Percentiles rank a stretch among this genome's conserved stretches.
These are phyloP conservation scores for Penicillium soppii DNA, from an alignment of 495 filamentous ascomycete genomes.

Conservation along the genomic window DNA sequence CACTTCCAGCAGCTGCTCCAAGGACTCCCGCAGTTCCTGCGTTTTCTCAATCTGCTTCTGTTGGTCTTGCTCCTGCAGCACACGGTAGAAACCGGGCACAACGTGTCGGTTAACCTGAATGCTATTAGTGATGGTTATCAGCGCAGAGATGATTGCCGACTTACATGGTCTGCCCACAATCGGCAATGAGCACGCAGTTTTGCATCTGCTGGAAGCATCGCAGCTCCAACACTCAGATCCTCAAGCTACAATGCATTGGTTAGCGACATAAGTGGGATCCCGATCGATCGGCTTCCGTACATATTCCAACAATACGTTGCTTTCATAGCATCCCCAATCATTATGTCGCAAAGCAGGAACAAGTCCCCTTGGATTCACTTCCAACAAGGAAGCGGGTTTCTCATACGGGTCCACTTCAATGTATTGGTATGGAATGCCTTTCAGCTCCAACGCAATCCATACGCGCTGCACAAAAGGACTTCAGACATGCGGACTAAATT, in stretches of 20 bases:
- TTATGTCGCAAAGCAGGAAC: conserved; percentile 83
- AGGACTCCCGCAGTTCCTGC: conserved; percentile 65
- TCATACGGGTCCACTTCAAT: conserved; percentile 87
- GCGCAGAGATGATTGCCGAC: conserved; percentile 16
- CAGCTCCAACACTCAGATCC: conserved; percentile 61
- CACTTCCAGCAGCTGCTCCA: conserved; percentile 70
- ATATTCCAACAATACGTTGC: conserved; percentile 87
- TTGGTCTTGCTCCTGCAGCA: conserved; percentile 70
- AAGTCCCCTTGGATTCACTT: conserved; percentile 84
- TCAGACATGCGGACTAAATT: conserved; percentile 4
- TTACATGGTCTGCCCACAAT: conserved; percentile 84
- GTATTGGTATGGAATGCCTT: conserved; percentile 83
- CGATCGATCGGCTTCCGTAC: conserved; percentile 37
- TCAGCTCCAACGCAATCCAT: conserved; percentile 92
- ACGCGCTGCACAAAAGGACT: conserved; percentile 88
- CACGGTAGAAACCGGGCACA: conserved; percentile 76
- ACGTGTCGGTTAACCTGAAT: conserved; percentile 77
- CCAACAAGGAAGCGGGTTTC: conserved; percentile 73
- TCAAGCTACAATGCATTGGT: conserved; percentile 58
- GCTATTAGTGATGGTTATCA: conserved; percentile 16
- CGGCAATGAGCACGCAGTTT: conserved; percentile 75
- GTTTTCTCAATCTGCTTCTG: conserved; percentile 62
- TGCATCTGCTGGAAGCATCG: conserved; percentile 63
- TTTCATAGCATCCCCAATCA: conserved; percentile 87
- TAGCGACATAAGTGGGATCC: conserved; percentile 3